Percentiles rank a stretch among this genome's conserved stretches.
Evolutionary conservation across 2,329 filamentous ascomycete genomes (phyloP).

Genomic region (Harringtonia lauricola): DNA sequence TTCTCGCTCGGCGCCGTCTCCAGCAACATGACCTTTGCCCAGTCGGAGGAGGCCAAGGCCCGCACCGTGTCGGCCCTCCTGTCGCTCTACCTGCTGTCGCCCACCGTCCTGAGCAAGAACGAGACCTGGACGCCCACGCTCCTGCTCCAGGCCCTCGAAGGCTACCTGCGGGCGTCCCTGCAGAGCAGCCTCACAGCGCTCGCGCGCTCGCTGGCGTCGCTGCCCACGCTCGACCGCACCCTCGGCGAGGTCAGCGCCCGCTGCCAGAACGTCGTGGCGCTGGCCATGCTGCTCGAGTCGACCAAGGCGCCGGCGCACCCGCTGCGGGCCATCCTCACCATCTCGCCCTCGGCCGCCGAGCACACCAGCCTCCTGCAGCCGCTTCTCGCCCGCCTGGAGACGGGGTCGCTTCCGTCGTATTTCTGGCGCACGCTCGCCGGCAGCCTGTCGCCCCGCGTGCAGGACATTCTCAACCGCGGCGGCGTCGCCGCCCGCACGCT

Average conservation of each 20-base stretch:
- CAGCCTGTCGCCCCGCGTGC: constrained; percentile 62
- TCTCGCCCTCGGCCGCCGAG: constrained; percentile 13
- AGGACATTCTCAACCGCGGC: constrained; percentile 73
- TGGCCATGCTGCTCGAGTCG: constrained; percentile 65
- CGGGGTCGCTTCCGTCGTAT: constrained; percentile 74
- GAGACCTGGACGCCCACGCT: constrained; percentile 55
- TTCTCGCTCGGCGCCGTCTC: constrained; percentile 57
- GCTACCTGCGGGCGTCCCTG: constrained; percentile 70
- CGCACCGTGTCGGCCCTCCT: constrained; percentile 63
- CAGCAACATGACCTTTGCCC: constrained; percentile 40
- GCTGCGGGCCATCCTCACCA: constrained; percentile 28
- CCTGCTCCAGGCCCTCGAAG: constrained; percentile 66
- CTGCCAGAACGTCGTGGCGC: constrained; percentile 84
- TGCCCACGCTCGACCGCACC: constrained; percentile 73
- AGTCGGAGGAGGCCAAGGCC: constrained; percentile 66
- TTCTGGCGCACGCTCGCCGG: constrained; percentile 89
- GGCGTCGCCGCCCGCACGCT: constrained; percentile 77
- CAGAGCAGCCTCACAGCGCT: constrained; percentile 69
- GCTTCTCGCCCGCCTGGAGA: constrained; percentile 70
- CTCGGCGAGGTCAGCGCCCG: constrained; percentile 70
- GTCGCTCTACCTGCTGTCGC: constrained; percentile 73
- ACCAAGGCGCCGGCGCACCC: constrained; percentile 61
- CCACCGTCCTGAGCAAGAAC: constrained; percentile 39
- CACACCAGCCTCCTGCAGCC: constrained; percentile 53
- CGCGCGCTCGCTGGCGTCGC: constrained; percentile 62